Percentiles rank a stretch among this genome's conserved stretches.
Conservation (phyloP, 2,329 filamentous ascomycete species). For the Chrysoporthe austroafricana region DNA sequence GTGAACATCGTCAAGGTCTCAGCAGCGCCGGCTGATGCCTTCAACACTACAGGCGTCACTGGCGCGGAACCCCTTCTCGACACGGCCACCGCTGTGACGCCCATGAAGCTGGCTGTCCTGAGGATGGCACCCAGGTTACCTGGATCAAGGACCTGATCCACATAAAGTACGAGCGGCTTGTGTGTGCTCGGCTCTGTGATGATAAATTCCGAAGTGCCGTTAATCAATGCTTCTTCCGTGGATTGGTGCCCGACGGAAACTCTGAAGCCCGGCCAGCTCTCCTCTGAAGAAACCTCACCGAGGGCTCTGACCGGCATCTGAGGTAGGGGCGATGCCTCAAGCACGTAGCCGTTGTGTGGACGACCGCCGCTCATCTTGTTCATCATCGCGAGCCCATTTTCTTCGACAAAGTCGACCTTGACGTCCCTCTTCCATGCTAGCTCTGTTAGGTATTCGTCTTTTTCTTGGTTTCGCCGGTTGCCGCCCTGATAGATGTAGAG, state of each 20-base stretch:
- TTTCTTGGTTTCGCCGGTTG: conserved; percentile 49
- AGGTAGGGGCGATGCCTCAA: conserved; percentile 85
- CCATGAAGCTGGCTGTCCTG: conserved; percentile 87
- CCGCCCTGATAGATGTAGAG: conserved; percentile 74
- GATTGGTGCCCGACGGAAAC: conserved; percentile 70
- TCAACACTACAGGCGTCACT: conserved; percentile 77
- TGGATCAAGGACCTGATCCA: conserved; percentile 80
- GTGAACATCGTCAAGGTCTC: conserved; percentile 78
- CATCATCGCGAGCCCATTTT: conserved; percentile 68
- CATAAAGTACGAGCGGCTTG: conserved; percentile 72
- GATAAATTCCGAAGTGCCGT: conserved; percentile 65
- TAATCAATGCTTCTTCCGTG: conserved; percentile 73
- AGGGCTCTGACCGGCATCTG: conserved; percentile 68
- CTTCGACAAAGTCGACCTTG: conserved; percentile 59
- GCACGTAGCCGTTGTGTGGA: conserved; percentile 86
- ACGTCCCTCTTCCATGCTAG: conserved; percentile 56
- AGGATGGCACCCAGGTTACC: conserved; percentile 91
- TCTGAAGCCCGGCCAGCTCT: conserved; percentile 55
- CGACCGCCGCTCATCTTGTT: conserved; percentile 82
- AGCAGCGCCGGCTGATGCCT: conserved; percentile 85
- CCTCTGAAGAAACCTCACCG: conserved; percentile 49
- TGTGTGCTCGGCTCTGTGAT: conserved; percentile 45
- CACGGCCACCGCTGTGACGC: conserved; percentile 80
- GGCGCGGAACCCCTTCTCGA: conserved; percentile 74
- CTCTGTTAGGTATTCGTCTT: conserved; percentile 48